These are phyloP conservation scores for Arxiozyma slooffiae DNA, from an alignment of 1,139 yeast species.

Conservation along the genomic window DNA sequence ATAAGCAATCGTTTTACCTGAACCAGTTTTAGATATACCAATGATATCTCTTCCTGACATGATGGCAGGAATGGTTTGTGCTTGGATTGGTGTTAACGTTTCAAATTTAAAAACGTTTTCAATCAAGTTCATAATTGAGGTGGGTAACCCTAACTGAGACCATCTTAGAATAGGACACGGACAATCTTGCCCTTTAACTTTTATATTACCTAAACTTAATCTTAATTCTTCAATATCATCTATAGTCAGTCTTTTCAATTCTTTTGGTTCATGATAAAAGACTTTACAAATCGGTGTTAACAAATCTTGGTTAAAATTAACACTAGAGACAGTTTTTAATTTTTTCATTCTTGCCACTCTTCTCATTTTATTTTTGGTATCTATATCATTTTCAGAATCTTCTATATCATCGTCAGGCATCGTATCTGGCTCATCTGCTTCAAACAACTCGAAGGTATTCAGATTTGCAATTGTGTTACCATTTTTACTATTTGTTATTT, in stretches of 20 bases:
- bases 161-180: conserved; percentile 68
- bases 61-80: conserved; percentile 83
- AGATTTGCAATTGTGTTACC: neutral
- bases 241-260: conserved; percentile 37
- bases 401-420: conserved; percentile 8
- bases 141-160: conserved; percentile 74
- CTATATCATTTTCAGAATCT: conserved; percentile 10
- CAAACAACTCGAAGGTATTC: neutral
- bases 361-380: conserved; percentile 25
- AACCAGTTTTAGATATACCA: conserved; percentile 93
- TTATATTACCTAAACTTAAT: conserved; percentile 50
- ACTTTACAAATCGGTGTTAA: conserved; percentile 49
- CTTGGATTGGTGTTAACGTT: conserved; percentile 70
- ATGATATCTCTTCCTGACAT: conserved; percentile 86
- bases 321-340: conserved; percentile 35
- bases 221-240: conserved; percentile 51
- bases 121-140: conserved; percentile 45
- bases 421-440: conserved; percentile 9
- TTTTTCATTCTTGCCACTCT: conserved; percentile 34
- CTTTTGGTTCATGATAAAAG: conserved; percentile 60
- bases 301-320: conserved; percentile 41
- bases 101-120: conserved; percentile 28
- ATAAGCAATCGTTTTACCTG: conserved; percentile 90
- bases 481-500: neutral
- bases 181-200: conserved; percentile 47